Base-by-base conservation (phyloP, 192 early-diverging fungal genomes). In the Gryganskiella cystojenkinii region DNA sequence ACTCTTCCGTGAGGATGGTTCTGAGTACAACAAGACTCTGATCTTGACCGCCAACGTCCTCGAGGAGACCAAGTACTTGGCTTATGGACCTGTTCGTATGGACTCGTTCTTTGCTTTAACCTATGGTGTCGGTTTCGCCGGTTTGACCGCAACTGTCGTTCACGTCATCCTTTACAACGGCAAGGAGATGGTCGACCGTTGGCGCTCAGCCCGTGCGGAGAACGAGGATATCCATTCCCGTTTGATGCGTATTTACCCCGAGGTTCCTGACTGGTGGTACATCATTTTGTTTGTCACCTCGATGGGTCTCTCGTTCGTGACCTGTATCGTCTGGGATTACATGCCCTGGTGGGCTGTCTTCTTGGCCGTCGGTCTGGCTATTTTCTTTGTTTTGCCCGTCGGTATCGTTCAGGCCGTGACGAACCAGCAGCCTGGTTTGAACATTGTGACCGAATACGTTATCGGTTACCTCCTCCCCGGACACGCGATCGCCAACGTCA, bases 361-460 rank as follows among this genome's bases (percentile, higher is more conserved):
- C 17, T 73, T 93, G 50, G 81, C 88, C 30, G 74, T 90, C 33
- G 70, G 74, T 4, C 76, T 93, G 22, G 80, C 90, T 15, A 56
- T 87, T 19, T 71, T 95, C 35, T 93, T 91, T 56, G 84, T 88
- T 22, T 78, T 95, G 7, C 94, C 94, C 1, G 88, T 97, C 30
- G 96, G 94, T 67, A 90, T 95, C 28, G 89, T 97, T 63, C 81
- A 83, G 53, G 91, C 91, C 8, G 86, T 96, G 20, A 90, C 93
- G 20, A 95, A 95, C 68, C 84, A 86, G 61, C 84, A 87, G 53
- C 87, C 94, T 19, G 90, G 90, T 31, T 82, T 95, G 30, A 95
- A 97, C 81, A 89, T 97, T 43, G 84, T 96, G 27, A 92, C 91
- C 45, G 93, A 97, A 83, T 90, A 95, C 61, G 86, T 95, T 58